Percentiles rank a stretch among this genome's conserved stretches.
These are phyloP conservation scores for Lactarius hengduanensis DNA, from an alignment of 768 basidiomycete genomes.

Conservation along the genomic window DNA sequence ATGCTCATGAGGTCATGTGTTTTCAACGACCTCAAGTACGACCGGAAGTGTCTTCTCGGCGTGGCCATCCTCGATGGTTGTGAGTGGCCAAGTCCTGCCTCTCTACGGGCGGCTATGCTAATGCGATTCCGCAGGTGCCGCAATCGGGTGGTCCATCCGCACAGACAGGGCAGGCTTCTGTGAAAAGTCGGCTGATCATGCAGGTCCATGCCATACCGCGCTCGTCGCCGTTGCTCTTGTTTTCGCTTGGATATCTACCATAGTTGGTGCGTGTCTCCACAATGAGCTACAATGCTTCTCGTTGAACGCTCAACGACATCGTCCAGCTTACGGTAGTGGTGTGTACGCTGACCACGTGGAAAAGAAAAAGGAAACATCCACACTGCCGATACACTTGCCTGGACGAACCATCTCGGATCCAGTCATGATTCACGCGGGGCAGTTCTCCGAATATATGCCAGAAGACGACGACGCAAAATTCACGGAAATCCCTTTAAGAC, in stretches of 20 bases:
- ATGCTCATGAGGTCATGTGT: slow-evolving; percentile 7
- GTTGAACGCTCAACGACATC: background rate
- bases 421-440: slow-evolving; percentile 9
- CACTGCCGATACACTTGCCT: slow-evolving; percentile 8
- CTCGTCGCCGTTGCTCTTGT: slow-evolving; percentile 6
- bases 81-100: background rate
- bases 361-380: slow-evolving; percentile 6
- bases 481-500: background rate
- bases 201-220: background rate
- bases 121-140: slow-evolving; percentile 5
- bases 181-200: background rate
- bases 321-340: slow-evolving; percentile 8
- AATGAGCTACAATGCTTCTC: background rate
- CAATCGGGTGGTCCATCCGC: slow-evolving; percentile 17
- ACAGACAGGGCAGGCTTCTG: slow-evolving; percentile 9
- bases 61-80: slow-evolving; percentile 13
- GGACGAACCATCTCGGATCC: slow-evolving; percentile 13
- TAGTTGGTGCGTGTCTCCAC: slow-evolving; percentile 8
- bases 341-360: slow-evolving; percentile 4
- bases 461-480: background rate
- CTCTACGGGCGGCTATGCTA: background rate
- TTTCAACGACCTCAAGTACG: slow-evolving; percentile 13
- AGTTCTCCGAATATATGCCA: background rate
- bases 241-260: slow-evolving; percentile 13
- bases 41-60: slow-evolving; percentile 1